Base-by-base conservation (phyloP, 108 stramenopile species). In the Skeletonema marinoi region DNA sequence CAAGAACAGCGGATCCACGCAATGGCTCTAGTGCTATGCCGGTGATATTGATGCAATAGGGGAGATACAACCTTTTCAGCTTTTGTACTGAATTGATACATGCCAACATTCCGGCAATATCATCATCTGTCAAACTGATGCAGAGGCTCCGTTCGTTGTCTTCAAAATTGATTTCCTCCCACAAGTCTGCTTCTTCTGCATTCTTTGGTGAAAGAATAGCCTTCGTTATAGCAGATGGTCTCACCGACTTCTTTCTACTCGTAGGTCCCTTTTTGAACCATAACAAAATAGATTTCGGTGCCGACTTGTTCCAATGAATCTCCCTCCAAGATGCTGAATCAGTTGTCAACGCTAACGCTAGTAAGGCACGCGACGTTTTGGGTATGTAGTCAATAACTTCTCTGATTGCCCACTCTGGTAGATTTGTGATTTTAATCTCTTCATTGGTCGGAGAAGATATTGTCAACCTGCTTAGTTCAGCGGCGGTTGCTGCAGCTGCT, bases 11-110 rank as follows among this genome's bases (percentile, higher is more conserved):
- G 2, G 66, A 69, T 13, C 68, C 51, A 30, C 68, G 46, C 51
- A 69, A 7, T 48, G 68, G 68, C 8, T 69, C 51, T 33, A 69
- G 33, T 69, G 50, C 68, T 30, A 31, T 12, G 7, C 68, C 68
- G 8, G 50, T 69, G 30, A 69, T 32, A 46, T 51, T 41, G 0
- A 56, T 8, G 50, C 68, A 69, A 33, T 56, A 14, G 32, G 50
- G 33, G 13, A 69, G 51, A 32, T 69, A 46, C n/a, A 69, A 17
- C 32, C 51, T 69, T 14, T 56, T 69, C 54, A 69, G 17, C 10
- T 35, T 54, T 13, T 54, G 12, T 3, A 32, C 66, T 9, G 66
- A 36, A 48, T 66, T 32, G 21, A 66, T 48, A 42, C 66, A 66
- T 31, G 42, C n/a, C 42, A 66, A 46, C 42, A 69, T 56, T 11